Evolutionary conservation across 2,329 filamentous ascomycete species (phyloP).

Genomic region (Ceratocystis destructans): DNA sequence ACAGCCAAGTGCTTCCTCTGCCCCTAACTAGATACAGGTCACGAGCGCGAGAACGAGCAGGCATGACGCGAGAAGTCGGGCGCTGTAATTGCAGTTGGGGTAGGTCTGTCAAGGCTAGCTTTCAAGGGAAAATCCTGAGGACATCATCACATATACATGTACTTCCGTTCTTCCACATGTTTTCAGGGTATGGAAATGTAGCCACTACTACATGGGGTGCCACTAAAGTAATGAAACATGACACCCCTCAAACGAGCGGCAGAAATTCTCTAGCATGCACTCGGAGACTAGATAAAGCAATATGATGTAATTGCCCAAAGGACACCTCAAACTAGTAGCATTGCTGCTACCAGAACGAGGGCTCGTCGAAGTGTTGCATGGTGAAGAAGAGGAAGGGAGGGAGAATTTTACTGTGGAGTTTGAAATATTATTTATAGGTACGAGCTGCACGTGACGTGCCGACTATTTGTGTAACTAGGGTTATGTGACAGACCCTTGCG

Average conservation of each 20-base stretch:
- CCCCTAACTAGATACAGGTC: not conserved
- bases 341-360: conserved; percentile 7
- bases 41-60: not conserved
- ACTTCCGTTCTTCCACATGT: not conserved
- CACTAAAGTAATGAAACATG: conserved; percentile 28
- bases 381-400: conserved; percentile 20
- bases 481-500: not conserved
- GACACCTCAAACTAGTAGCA: conserved; percentile 13
- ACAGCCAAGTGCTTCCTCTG: not conserved
- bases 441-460: not conserved
- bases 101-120: not conserved
- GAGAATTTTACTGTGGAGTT: conserved; percentile 9
- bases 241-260: conserved; percentile 35
- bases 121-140: not conserved
- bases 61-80: not conserved
- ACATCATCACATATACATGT: not conserved
- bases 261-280: conserved; percentile 27
- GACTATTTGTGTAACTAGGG: not conserved
- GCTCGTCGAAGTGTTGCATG: conserved; percentile 25
- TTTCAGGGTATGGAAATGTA: conserved; percentile 24
- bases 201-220: conserved; percentile 34
- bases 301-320: conserved; percentile 17
- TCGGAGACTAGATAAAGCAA: conserved; percentile 1
- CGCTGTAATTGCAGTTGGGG: not conserved
- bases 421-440: conserved; percentile 12